Evolutionary conservation across 2,329 filamentous ascomycete genomes (phyloP), one percentile per base, ranked within the genome.

Genomic region (Claviceps pazoutovae): DNA sequence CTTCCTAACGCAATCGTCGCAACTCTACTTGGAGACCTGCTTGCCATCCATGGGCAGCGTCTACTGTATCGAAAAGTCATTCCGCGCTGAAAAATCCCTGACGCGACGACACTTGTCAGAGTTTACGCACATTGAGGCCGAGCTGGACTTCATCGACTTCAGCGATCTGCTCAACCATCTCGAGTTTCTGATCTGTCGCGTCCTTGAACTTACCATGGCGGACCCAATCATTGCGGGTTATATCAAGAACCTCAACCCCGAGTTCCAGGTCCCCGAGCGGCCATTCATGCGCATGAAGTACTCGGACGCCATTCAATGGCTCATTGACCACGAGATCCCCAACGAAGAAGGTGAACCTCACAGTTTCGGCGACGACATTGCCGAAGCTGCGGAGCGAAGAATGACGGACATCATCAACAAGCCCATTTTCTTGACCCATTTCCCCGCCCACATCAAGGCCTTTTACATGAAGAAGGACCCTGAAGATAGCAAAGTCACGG

Each of bases 391-490:
- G 13, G 93, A 98, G 78, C 86, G 93, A 61, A 81, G 77, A 66
- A 98, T 98, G 93, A 97, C 91, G 1, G 93, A 98, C 67, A 86
- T 84, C 60, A 95, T 98, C 75, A 93, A 94, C 81, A 75, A 81
- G 51, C 93, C 93, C 56, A 95, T 98, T 68, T 88, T 97, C 74
- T 78, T 97, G 43, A 97, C 91, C 2, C 91, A 97, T 71, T 98
- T 98, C 80, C 93, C 93, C 19, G 83, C 83, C 54, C 88, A 91
- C 72, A 95, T 98, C 77, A 98, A 98, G 77, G 86, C 93, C 1
- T 98, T 98, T 69, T 98, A 98, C 78, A 98, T 98, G 93, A 84
- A 90, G 71, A 90, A 85, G 71, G 93, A 91, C 61, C 74, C 76
- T 44, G 70, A 78, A 34, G 93, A 98, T 64, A 72, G 70, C 34